Evolutionary conservation across 2,329 filamentous ascomycete species (phyloP), one percentile per base, ranked within the genome.

Genomic region (Aspergillus alliaceus): DNA sequence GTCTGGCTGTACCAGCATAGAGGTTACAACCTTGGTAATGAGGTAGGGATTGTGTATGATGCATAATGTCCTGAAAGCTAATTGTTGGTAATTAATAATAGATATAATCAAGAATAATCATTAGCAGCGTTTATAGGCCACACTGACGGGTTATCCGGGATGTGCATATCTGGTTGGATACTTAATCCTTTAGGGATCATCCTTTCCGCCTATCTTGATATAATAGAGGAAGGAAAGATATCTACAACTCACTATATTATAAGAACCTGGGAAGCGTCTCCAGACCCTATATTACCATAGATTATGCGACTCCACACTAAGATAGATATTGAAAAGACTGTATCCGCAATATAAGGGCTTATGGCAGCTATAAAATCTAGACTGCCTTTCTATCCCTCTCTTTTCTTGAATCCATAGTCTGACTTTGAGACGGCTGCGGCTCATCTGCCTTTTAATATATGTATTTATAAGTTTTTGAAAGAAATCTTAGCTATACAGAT

Each of bases 371-470:
- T 34, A 20, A 14, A 35, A 14, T n/a, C 14, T n/a, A 15, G 32
- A n/a, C 14, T 15, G 14, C 32, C 42, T 3, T 34, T n/a, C n/a
- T n/a, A n/a, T n/a, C n/a, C n/a, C n/a, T 35, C 51, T 14, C 34
- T 25, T 44, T 12, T 14, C n/a, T n/a, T n/a, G n/a, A n/a, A n/a
- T 18, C 51, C 51, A n/a, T 58, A 47, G 51, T n/a, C 14, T 29
- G 37, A 58, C 9, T 14, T 20, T 5, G 20, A n/a, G 6, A 14
- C 18, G 8, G 51, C 47, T 15, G 18, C 5, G 9, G 37, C 51
- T 3, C 29, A 48, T 18, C n/a, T 59, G 12, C 18, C 25, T 18
- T 44, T 20, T 29, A 25, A 18, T 12, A 53, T 22, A 25, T 59
- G 56, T 27, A 37, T 51, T 32, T 40, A 46, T 7, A 42, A 48